Evolutionary conservation across 768 basidiomycete genomes (phyloP).

Genomic region (Lactarius vividus): DNA sequence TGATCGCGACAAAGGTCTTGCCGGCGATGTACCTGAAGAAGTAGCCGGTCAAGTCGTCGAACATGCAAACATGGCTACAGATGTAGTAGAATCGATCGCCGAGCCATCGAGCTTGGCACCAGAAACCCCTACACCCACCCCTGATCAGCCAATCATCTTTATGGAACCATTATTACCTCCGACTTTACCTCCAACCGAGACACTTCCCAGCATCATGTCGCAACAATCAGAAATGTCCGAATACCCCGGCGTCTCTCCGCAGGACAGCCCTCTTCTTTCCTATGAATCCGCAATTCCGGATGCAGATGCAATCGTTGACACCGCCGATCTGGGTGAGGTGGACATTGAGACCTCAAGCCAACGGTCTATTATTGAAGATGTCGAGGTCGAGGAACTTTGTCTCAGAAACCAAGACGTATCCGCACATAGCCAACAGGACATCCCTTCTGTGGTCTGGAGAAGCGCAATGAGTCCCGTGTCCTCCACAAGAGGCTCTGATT

Average conservation of each 20-base stretch:
- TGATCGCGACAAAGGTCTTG: slow-evolving; percentile 29
- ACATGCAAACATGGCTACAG: background rate
- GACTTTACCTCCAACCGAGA: slow-evolving; percentile 11
- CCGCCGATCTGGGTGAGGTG: background rate
- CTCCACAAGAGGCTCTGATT: slow-evolving; percentile 12
- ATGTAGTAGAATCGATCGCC: slow-evolving; percentile 1
- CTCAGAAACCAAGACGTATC: background rate
- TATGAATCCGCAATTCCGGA: slow-evolving; percentile 7
- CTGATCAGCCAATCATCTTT: slow-evolving; percentile 16
- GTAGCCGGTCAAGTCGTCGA: slow-evolving; percentile 1
- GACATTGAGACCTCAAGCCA: background rate
- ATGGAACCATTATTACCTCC: slow-evolving; percentile 27
- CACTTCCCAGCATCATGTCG: background rate
- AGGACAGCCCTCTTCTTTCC: slow-evolving; percentile 10
- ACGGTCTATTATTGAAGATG: background rate
- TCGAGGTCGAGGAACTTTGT: slow-evolving; percentile 6
- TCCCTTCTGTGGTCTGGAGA: slow-evolving; percentile 12
- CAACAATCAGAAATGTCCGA: slow-evolving; percentile 10
- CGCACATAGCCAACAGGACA: background rate
- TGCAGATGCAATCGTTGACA: background rate
- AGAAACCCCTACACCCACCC: background rate
- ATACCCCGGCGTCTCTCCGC: slow-evolving; percentile 4
- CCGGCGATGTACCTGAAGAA: slow-evolving; percentile 12
- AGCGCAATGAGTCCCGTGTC: slow-evolving; percentile 9
- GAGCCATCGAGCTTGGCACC: background rate